A percentile compares a stretch with the other conserved stretches of the same genome.
Conservation (phyloP, 208 protist species). For the Leishmania aethiopica region DNA sequence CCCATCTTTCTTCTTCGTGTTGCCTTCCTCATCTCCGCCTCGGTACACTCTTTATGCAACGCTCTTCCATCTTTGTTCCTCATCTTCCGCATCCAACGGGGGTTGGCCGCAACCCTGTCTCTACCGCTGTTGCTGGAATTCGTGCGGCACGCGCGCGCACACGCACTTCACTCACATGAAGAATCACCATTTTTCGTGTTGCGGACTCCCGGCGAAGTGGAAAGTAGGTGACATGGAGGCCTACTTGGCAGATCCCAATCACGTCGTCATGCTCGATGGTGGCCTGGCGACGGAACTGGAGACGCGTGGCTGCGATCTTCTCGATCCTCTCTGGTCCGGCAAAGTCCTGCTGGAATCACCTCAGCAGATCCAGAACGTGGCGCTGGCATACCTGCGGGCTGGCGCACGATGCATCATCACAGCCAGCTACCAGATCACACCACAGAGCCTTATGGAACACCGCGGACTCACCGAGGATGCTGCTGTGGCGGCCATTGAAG, state of each 20-base stretch:
- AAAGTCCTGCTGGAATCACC: conserved; percentile 56
- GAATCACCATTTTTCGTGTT: not conserved
- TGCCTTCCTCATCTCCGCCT: not conserved
- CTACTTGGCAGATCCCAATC: conserved; percentile 30
- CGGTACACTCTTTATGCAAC: not conserved
- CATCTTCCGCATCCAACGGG: not conserved
- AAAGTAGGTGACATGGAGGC: conserved; percentile 18
- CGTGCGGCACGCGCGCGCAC: not conserved
- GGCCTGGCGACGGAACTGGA: conserved; percentile 67
- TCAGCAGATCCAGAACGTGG: conserved; percentile 35
- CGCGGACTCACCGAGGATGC: conserved; percentile 31
- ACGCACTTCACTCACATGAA: conserved; percentile 2
- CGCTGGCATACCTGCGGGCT: conserved; percentile 39
- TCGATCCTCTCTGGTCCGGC: conserved; percentile 66
- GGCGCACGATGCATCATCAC: conserved; percentile 67
- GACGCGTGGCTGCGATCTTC: conserved; percentile 44
- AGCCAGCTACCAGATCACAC: conserved; percentile 64
- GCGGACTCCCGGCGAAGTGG: not conserved
- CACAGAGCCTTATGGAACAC: conserved; percentile 45
- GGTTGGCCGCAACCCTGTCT: not conserved
- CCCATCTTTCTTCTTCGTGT: not conserved
- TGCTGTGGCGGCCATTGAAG: conserved; percentile 36
- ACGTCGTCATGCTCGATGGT: conserved; percentile 57
- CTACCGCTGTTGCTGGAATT: not conserved
- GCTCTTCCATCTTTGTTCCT: not conserved